These are phyloP conservation scores for Huiozyma sinensis DNA, from an alignment of 805 yeast genomes.

Conservation along the genomic window DNA sequence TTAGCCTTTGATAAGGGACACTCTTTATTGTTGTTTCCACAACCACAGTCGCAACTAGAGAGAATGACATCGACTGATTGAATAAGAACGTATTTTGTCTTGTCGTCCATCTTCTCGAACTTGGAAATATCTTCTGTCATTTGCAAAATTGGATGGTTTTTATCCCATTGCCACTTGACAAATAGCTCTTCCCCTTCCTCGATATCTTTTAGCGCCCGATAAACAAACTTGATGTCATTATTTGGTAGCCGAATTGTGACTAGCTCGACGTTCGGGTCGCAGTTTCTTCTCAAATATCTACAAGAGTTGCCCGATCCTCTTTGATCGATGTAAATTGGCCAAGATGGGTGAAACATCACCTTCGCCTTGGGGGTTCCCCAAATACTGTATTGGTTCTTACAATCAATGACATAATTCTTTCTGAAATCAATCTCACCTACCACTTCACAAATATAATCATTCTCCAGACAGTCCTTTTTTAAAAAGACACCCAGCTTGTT, in stretches of 20 bases:
- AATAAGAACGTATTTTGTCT: slow-evolving; percentile 43
- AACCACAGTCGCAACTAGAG: slow-evolving; percentile 51
- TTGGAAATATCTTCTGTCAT: slow-evolving; percentile 34
- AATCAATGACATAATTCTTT: slow-evolving; percentile 49
- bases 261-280: slow-evolving; percentile 66
- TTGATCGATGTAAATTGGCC: slow-evolving; percentile 66
- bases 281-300: slow-evolving; percentile 64
- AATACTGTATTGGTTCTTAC: slow-evolving; percentile 63
- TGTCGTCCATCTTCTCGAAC: slow-evolving; percentile 47
- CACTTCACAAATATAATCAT: slow-evolving; percentile 47
- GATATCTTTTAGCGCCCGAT: slow-evolving; percentile 47
- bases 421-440: slow-evolving; percentile 65
- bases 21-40: slow-evolving; percentile 36
- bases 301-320: slow-evolving; percentile 76
- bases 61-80: slow-evolving; percentile 53
- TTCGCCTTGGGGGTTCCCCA: slow-evolving; percentile 63
- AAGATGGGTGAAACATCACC: slow-evolving; percentile 42
- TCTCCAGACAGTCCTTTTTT: slow-evolving; percentile 32
- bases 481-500: slow-evolving; percentile 56
- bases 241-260: slow-evolving; percentile 33
- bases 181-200: slow-evolving; percentile 61
- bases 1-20: slow-evolving; percentile 53
- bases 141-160: slow-evolving; percentile 56
- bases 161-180: slow-evolving; percentile 84
- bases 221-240: slow-evolving; percentile 38